Conservation (phyloP, 2,329 filamentous ascomycete species). For the Thelonectria blattea region DNA sequence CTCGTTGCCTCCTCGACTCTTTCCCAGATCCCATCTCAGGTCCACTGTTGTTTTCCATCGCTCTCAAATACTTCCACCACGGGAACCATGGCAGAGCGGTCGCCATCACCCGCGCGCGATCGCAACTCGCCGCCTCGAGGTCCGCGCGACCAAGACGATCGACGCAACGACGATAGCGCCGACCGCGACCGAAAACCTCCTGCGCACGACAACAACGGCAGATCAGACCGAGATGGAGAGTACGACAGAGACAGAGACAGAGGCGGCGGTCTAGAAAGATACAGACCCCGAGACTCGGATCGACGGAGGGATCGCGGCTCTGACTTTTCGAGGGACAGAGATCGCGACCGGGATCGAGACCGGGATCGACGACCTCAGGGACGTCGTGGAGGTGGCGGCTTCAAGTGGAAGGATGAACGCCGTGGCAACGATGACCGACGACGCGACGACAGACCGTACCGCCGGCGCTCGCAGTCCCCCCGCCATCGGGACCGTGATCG, state of each 20-base stretch:
- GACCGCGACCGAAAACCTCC: slow-evolving; percentile 6
- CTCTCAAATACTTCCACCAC: not conserved
- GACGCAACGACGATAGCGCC: slow-evolving; percentile 6
- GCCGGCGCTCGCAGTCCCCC: slow-evolving; percentile 33
- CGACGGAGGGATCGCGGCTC: slow-evolving; percentile 14
- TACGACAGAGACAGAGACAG: slow-evolving; percentile 11
- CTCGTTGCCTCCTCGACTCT: slow-evolving; percentile 10
- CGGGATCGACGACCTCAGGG: slow-evolving; percentile 32
- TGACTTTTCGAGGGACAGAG: slow-evolving; percentile 34
- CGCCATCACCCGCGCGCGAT: slow-evolving; percentile 14
- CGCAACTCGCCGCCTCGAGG: slow-evolving; percentile 11
- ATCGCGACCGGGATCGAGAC: slow-evolving; percentile 31
- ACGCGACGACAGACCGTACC: slow-evolving; percentile 30
- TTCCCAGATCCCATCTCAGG: slow-evolving; percentile 5
- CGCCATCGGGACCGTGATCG: slow-evolving; percentile 28
- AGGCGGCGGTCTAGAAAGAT: slow-evolving; percentile 5
- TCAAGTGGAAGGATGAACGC: slow-evolving; percentile 38
- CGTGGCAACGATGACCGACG: slow-evolving; percentile 30
- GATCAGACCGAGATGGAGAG: slow-evolving; percentile 9
- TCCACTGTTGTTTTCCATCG: slow-evolving; percentile 1
- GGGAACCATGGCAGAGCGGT: slow-evolving; percentile 17
- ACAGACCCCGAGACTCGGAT: slow-evolving; percentile 14
- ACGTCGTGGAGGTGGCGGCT: slow-evolving; percentile 31
- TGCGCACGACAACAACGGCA: slow-evolving; percentile 8
- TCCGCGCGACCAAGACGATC: slow-evolving; percentile 8